phyloP scores from a whole-genome alignment of 2,329 filamentous ascomycete genomes.

The Apiospora aurea region DNA sequence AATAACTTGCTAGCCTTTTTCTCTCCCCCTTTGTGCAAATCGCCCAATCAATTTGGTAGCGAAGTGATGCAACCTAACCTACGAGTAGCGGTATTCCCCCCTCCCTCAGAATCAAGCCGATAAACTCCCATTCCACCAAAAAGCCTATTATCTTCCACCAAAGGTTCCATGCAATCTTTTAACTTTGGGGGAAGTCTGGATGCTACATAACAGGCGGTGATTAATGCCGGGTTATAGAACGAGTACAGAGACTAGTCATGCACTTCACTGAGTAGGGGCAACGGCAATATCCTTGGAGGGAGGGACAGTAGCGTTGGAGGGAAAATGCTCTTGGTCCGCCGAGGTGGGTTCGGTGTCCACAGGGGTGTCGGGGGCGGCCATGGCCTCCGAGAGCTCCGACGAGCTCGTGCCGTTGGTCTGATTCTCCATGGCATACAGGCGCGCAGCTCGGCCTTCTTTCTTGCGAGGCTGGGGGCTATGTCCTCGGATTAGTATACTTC shows the following conservation, averaged over 20 bases:
- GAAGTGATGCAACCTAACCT: not conserved
- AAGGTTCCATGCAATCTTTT: not conserved
- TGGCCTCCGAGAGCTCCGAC: constrained; percentile 38
- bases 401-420: constrained; percentile 34
- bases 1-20: not conserved
- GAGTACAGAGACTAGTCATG: not conserved
- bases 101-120: not conserved
- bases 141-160: not conserved
- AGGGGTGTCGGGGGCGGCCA: constrained; percentile 34
- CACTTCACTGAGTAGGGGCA: not conserved
- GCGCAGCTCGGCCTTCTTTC: constrained; percentile 45
- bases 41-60: not conserved
- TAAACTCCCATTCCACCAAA: constrained; percentile 6
- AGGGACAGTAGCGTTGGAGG: constrained; percentile 1
- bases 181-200: not conserved
- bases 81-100: not conserved
- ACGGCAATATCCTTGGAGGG: not conserved
- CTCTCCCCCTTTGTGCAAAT: not conserved
- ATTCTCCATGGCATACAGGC: constrained; percentile 42
- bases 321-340: constrained; percentile 26
- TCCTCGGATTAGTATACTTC: constrained; percentile 28
- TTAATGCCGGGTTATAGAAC: not conserved
- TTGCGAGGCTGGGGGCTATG: constrained; percentile 45
- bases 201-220: not conserved
- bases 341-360: constrained; percentile 33